phyloP scores from a whole-genome alignment of 148 eudicot species.

The Spergularia marina region DNA sequence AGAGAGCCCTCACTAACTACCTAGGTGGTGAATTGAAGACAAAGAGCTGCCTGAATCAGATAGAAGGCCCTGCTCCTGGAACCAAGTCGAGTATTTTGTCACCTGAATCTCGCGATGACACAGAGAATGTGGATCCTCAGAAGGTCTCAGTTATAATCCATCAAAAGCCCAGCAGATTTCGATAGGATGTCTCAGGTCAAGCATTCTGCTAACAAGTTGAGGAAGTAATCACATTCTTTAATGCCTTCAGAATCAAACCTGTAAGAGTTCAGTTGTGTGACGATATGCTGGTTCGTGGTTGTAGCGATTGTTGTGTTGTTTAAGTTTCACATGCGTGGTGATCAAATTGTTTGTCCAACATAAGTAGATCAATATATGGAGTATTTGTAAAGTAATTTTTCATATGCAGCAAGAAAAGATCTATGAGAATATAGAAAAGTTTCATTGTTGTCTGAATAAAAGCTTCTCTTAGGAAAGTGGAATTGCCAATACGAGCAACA shows the following conservation, averaged over 20 bases:
- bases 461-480: no score
- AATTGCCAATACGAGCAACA: no score
- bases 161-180: constrained; percentile 26
- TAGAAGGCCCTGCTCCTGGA: constrained; percentile 32
- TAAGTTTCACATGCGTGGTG: no score
- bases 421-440: neutral
- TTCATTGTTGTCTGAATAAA: neutral
- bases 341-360: no score
- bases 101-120: constrained; percentile 30
- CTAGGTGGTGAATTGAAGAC: constrained; percentile 57
- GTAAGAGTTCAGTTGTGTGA: neutral
- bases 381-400: no score
- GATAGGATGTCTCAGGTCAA: constrained; percentile 13
- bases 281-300: no score
- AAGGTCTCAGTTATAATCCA: constrained; percentile 24
- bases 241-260: neutral
- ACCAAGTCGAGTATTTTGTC: constrained; percentile 32
- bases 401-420: no score
- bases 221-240: no score
- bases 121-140: constrained; percentile 45
- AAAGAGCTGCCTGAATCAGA: constrained; percentile 32
- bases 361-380: no score
- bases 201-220: no score
- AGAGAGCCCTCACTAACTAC: constrained; percentile 68
- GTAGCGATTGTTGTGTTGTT: no score